A percentile compares a stretch with the other conserved stretches of the same genome.
Conservation (phyloP, 768 basidiomycete genomes). For the Mycena rebaudengoi region DNA sequence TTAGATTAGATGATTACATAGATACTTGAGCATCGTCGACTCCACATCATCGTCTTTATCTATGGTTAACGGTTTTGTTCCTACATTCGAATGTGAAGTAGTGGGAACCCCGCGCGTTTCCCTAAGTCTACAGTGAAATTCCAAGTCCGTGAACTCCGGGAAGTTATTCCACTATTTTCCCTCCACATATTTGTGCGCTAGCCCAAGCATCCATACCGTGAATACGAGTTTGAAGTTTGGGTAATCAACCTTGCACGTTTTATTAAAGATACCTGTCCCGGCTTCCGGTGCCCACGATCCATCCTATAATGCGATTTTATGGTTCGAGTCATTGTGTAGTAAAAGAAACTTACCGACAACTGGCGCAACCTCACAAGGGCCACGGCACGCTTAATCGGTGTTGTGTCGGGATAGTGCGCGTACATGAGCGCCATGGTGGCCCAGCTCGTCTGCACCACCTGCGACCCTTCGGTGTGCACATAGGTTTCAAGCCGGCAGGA, state of each 20-base stretch:
- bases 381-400: slow-evolving; percentile 82
- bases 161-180: no score
- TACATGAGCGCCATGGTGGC: slow-evolving; percentile 92
- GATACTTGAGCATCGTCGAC: no score
- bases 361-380: slow-evolving; percentile 90
- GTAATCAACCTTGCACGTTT: slow-evolving; percentile 83
- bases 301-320: slow-evolving; percentile 54
- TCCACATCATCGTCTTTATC: no score
- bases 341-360: slow-evolving; percentile 60
- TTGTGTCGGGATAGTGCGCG: slow-evolving; percentile 80
- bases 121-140: no score
- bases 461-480: slow-evolving; percentile 82
- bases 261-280: slow-evolving; percentile 96
- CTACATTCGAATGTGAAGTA: no score
- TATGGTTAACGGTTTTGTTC: no score
- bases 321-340: background rate
- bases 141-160: no score
- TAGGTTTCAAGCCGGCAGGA: slow-evolving; percentile 82
- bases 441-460: slow-evolving; percentile 95
- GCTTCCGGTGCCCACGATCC: slow-evolving; percentile 97
- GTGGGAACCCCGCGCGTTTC: no score
- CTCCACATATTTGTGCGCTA: slow-evolving; percentile 78
- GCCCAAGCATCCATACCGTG: slow-evolving; percentile 94
- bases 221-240: slow-evolving; percentile 96
- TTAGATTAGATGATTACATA: no score